Evolutionary conservation across 192 early-diverging fungal species (phyloP).

Genomic region (Entomortierella beljakovae): DNA sequence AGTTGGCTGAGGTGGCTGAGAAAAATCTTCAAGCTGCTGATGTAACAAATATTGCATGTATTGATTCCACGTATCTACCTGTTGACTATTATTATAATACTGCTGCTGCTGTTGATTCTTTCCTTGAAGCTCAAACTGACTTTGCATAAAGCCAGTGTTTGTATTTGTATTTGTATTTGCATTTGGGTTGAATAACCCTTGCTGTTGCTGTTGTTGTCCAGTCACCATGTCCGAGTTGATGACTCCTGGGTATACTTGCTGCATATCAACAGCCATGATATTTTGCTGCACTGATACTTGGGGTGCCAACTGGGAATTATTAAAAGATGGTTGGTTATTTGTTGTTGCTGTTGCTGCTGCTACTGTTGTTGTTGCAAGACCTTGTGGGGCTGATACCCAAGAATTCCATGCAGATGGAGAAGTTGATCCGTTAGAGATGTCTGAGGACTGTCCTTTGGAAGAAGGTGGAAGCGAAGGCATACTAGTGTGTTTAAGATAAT

Average conservation of each 20-base stretch:
- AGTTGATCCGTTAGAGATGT: slow-evolving; percentile 9
- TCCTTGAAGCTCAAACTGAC: background rate
- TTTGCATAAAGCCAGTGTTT: background rate
- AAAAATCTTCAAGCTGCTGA: slow-evolving; percentile 11
- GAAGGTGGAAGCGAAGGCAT: slow-evolving; percentile 16
- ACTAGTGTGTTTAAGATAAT: slow-evolving; percentile 7
- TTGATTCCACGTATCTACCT: slow-evolving; percentile 24
- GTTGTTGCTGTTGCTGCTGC: background rate
- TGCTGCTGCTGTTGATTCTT: slow-evolving; percentile 10
- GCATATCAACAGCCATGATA: background rate
- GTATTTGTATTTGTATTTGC: no score
- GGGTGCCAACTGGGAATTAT: no score
- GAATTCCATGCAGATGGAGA: slow-evolving; percentile 35
- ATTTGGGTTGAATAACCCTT: no score
- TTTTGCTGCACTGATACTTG: background rate
- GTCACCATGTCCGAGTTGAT: background rate
- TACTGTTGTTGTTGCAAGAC: background rate
- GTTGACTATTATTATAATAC: background rate
- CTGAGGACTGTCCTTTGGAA: slow-evolving; percentile 15
- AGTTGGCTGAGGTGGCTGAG: background rate
- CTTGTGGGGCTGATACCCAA: slow-evolving; percentile 5
- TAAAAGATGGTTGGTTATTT: background rate
- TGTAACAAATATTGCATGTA: slow-evolving; percentile 41
- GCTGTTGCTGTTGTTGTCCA: no score
- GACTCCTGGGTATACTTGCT: background rate